Base-by-base conservation (phyloP, 352 stramenopile genomes). In the Phytophthora fragariaefolia region DNA sequence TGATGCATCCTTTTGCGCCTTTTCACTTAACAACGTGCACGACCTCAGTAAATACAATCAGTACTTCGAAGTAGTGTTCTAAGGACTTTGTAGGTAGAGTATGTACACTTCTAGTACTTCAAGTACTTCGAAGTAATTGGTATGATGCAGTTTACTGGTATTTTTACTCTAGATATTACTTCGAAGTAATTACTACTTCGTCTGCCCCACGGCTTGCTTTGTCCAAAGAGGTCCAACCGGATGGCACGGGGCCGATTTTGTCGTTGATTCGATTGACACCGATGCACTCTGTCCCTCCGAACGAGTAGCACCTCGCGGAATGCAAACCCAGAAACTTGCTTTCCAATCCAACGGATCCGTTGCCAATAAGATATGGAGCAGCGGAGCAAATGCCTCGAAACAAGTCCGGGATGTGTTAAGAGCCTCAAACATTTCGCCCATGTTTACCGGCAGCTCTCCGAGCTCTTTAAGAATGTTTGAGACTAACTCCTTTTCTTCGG, bases 281-380 rank as follows among this genome's bases (percentile, higher is more conserved):
- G 43, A 50, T 5, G 43, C 43, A n/a, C 9, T 20, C 30, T 50
- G 43, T 9, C 10, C 43, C 43, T 50, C 43, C 13, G 43, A 50
- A 5, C 6, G 43, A 9, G 18, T 50, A 18, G 30, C 30, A 8
- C 43, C 43, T 50, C 43, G 28, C 1, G 43, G 43, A 10, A 5
- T 12, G 23, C 43, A 50, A n/a, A 50, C 43, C 43, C 43, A 32
- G 12, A 79, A 54, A 26, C 36, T 65, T 6, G 59, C 66, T 10
- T 61, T 60, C 66, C 66, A 74, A 20, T 69, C 53, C 22, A 69
- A 36, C 3, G 66, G 66, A 23, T 74, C 66, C 5, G 30, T 52
- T 3, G 74, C 51, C 20, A 79, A n/a, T 6, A 69, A 42, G 9
- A 82, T 49, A 15, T 77, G 67, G 24, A 82, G 57, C 23, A 82